Evolutionary conservation across 164 flowering plant species (phyloP), one percentile per base, ranked within the genome.

Genomic region (Macadamia tetraphylla): DNA sequence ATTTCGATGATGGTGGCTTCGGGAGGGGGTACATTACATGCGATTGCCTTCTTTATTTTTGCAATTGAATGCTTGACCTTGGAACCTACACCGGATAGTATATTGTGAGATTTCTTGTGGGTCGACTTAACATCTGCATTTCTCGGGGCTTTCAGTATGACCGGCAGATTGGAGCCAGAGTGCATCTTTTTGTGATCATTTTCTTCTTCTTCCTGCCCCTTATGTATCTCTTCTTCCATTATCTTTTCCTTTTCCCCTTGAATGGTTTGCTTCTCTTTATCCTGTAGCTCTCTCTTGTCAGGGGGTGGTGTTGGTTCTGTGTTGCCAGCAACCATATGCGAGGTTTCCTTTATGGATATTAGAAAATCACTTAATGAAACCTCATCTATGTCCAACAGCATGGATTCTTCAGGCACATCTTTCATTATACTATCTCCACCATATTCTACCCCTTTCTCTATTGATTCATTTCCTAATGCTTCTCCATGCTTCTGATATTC

Each of bases 21-120:
- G 82, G 69, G 42, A 83, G 86, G 60, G 92, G 74, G 63, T 93
- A 87, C 3, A 60, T 85, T 87, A 12, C 98, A 88, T 2, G 85
- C 83, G 56, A 93, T 88, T 66, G 82, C 97, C 75, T 90, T 93
- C 82, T 87, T 93, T 78, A 90, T 94, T 77, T 88, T 90, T 43
- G 89, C 81, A 70, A 93, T 87, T 49, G 98, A 93, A 60, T 88
- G 89, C 79, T 88, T 93, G 62, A 93, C 92, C 76, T 90, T 90
- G 69, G 92, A 85, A 18, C 94, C 91, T 3, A 90, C 91, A n/a
- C 94, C 93, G n/a, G 95, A 89, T 43, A 93, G 73, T 62, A 91
- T 77, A 62, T 73, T 79, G 53, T 90, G 89, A 35, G 89, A 80
- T 75, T 89, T 91, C 78, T 89, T 89, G n/a, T 77, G 88, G 31